Base-by-base conservation (phyloP, 2,329 filamentous ascomycete species). In the Orbilia oligospora region DNA sequence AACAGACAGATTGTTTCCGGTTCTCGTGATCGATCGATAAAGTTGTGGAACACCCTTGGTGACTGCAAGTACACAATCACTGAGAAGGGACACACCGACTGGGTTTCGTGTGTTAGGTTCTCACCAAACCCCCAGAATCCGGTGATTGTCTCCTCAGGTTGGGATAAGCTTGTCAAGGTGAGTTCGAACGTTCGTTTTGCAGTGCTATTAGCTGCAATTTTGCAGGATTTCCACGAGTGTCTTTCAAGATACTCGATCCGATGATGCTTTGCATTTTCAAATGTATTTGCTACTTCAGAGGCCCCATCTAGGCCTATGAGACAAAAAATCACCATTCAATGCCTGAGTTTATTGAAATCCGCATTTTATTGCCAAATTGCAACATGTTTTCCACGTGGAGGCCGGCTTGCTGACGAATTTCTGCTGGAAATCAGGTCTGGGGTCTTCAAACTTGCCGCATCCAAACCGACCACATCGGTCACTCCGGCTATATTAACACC, bases 231-330 rank as follows among this genome's bases (percentile, higher is more conserved):
- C 53, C 38, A 22, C 53, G n/a, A 22, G 53, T 58, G 30, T 49
- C 71, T 12, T 20, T 20, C 72, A 12, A 71, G 80, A 82, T 65
- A 65, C 48, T 33, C 18, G 82, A 86, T 88, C 88, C 90, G 86
- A 96, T 94, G 95, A 98, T 98, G 95, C 89, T 92, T 90, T 92
- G 90, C 91, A 92, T 90, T 85, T 86, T 86, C 85, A 67, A 88
- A 94, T 93, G 94, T 98, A 98, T 98, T 98, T 98, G 96, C 96
- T 98, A 98, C 96, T 99, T 98, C 95, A 97, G 96, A 99, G 94
- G 93, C 90, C 86, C 85, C 85, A 86, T 85, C 84, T 88, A 87
- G 86, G 90, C 94, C 93, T 87, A 97, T 98, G 96, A 99, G 95
- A 99, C 93, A 91, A 97, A 88, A 88, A 89, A 90, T 92, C 92